Base-by-base conservation (phyloP, 768 basidiomycete species). In the Boletellus emodensis region DNA sequence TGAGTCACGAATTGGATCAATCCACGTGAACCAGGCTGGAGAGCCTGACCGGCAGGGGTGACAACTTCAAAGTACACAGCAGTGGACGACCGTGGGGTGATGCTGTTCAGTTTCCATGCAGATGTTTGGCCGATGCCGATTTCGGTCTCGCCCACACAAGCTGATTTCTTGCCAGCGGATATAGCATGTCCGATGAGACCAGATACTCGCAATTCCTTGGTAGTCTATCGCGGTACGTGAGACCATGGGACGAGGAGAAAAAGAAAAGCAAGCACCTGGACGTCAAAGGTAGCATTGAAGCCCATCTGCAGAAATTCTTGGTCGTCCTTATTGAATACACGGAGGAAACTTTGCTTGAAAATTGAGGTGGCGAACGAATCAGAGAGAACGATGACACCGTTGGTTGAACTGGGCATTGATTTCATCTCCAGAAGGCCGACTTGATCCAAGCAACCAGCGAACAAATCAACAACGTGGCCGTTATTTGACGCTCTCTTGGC, bases 1-100 rank as follows among this genome's bases (percentile, higher is more conserved):
- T 98, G 94, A 14, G 96, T 98, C 49, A 98, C 90, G 61, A 98
- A 98, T 68, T 98, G 96, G 53, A 99, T 91, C 51, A 97, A 82
- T 43, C 96, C 96, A 8, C 93, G 87, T 30, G 90, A 90, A 49
- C 90, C 90, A 6, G 84, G 90, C 58, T 85, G 84, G 22, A 96
- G 75, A 1, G 94, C 87, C 63, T 97, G 93, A 2, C 94, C 95
- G 15, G 94, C 94, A 20, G 94, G 94, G 1, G 94, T 94, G 54
- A 97, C 96, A 26, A 98, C 96, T 67, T 99, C 96, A 64, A 99
- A 97, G 74, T 98, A 99, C 33, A 95, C 92, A 26, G 84, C 95
- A 43, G 87, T 80, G 1, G 95, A 85, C 1, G 93, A 92, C 49
- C 79, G 85, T 4, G 93, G 92, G 0, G 83, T 91, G 56, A 99